Percentiles rank a stretch among this genome's conserved stretches.
These are phyloP conservation scores for Desmodesmus armatus DNA, from an alignment of 139 green algal genomes.

Conservation along the genomic window DNA sequence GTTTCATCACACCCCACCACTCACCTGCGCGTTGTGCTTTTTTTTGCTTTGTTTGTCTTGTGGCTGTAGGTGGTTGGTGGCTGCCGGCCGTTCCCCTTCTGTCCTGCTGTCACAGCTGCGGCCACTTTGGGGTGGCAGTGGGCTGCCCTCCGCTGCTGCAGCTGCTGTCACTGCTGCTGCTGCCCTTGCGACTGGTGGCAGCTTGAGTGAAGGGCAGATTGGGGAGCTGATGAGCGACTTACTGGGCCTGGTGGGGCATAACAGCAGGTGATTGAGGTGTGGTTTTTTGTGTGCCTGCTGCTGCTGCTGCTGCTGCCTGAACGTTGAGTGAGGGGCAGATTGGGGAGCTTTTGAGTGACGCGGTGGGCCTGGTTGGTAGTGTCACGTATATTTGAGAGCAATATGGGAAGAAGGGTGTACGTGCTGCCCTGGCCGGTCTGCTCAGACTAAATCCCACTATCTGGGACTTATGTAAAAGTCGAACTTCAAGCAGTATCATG, in stretches of 20 bases:
- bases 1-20: too few relatives aligned
- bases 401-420: too few relatives aligned
- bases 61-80: not conserved
- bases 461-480: too few relatives aligned
- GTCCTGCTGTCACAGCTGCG: not conserved
- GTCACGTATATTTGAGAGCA: too few relatives aligned
- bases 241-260: not conserved
- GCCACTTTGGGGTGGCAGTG: not conserved
- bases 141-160: slow-evolving; percentile 39
- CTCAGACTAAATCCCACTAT: too few relatives aligned
- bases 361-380: not conserved
- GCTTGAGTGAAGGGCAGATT: slow-evolving; percentile 1
- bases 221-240: not conserved
- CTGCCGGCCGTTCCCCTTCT: not conserved
- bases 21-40: not conserved
- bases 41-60: not conserved
- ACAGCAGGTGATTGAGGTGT: slow-evolving; percentile 11
- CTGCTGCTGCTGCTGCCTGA: not conserved
- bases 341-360: not conserved
- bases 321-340: not conserved
- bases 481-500: too few relatives aligned
- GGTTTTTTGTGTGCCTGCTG: not conserved
- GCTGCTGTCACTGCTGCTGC: slow-evolving; percentile 42
- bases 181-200: not conserved
- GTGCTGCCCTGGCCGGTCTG: too few relatives aligned